A percentile compares a stretch with the other conserved stretches of the same genome.
Evolutionary conservation across 106 monocot species (phyloP).

Genomic region (Xerophyta viscosa): DNA sequence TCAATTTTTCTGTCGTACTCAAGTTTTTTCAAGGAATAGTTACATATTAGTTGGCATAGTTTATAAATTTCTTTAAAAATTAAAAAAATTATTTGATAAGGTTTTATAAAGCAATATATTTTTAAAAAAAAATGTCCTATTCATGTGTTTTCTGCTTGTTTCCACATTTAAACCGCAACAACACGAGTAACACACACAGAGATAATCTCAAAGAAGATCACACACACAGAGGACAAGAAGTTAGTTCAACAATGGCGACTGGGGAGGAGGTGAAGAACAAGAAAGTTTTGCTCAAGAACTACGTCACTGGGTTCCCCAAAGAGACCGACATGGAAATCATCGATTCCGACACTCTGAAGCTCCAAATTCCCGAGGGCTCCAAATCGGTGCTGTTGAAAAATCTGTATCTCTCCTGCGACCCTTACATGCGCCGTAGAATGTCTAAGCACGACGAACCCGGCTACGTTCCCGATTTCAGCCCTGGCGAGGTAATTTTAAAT

Average conservation of each 20-base stretch:
- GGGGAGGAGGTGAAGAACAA: conserved; percentile 16
- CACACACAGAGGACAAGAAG: too few species aligned
- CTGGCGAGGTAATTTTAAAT: neutral
- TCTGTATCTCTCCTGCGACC: conserved; percentile 33
- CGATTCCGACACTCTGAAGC: conserved; percentile 3
- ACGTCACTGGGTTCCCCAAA: conserved; percentile 12
- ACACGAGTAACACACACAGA: too few species aligned
- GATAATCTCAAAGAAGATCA: too few species aligned
- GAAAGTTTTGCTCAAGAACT: conserved; percentile 17
- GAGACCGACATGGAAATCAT: conserved; percentile 19
- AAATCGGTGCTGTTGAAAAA: conserved; percentile 26
- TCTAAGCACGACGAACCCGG: neutral
- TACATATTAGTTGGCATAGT: too few species aligned
- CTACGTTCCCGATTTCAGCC: neutral
- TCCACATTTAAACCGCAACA: too few species aligned
- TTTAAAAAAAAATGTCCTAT: too few species aligned
- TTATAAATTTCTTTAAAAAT: too few species aligned
- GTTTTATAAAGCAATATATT: too few species aligned
- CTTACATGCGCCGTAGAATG: conserved; percentile 4
- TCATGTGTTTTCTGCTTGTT: too few species aligned
- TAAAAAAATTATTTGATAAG: too few species aligned
- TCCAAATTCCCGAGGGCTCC: conserved; percentile 17
- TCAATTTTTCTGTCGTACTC: too few species aligned
- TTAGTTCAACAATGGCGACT: neutral
- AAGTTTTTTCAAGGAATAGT: too few species aligned